These are phyloP conservation scores for Helicostylum pulchrum DNA, from an alignment of 192 early-diverging fungal genomes.

Conservation along the genomic window DNA sequence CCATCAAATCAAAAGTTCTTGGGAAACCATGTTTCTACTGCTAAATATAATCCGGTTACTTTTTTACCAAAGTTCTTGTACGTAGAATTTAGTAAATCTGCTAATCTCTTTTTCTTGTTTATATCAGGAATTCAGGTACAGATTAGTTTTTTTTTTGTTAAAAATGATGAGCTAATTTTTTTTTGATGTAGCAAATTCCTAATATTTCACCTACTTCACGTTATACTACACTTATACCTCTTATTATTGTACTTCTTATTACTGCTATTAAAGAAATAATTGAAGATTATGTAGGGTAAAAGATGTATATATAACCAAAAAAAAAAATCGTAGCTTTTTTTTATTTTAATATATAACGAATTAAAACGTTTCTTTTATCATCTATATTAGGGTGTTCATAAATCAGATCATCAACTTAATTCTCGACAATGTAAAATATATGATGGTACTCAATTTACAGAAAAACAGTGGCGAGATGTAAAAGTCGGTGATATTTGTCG, in stretches of 20 bases:
- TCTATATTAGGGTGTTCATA: conserved; percentile 61
- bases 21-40: conserved; percentile 89
- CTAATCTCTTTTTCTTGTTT: conserved; percentile 98
- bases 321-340: neutral
- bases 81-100: conserved; percentile 98
- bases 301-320: neutral
- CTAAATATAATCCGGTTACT: conserved; percentile 93
- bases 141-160: neutral
- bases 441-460: conserved; percentile 66
- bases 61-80: conserved; percentile 94
- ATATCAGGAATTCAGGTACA: conserved; percentile 87
- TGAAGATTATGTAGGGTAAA: conserved; percentile 64
- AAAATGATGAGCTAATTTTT: neutral
- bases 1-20: conserved; percentile 64
- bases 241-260: conserved; percentile 75
- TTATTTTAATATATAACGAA: neutral
- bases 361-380: neutral
- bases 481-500: conserved; percentile 90
- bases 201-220: conserved; percentile 89
- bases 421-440: conserved; percentile 59
- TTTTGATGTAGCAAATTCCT: conserved; percentile 73
- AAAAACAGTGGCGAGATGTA: conserved; percentile 78
- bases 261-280: conserved; percentile 88
- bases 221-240: conserved; percentile 74
- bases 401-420: conserved; percentile 76